Base-by-base conservation (phyloP, 2,329 filamentous ascomycete genomes). In the Myriosclerotinia scirpicola region DNA sequence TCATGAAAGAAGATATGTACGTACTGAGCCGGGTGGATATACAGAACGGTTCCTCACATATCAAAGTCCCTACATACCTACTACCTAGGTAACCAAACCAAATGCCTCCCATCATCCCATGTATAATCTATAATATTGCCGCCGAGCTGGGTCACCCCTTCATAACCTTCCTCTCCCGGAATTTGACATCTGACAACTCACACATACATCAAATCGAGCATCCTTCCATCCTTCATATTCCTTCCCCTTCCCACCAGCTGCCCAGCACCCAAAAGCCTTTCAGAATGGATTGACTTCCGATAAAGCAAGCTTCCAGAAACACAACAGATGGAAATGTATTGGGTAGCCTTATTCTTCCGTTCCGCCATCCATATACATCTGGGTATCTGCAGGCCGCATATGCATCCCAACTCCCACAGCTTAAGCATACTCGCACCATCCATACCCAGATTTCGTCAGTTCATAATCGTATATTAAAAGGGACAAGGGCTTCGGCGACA, bases 71-170 rank as follows among this genome's bases (percentile, higher is more conserved):
- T 34, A 59, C 55, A 34, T 30, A 14, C 17, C 42, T 20, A 50
- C 11, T 30, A 14, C 17, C 42, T 20, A 50, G 4, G 11, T 22
- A 7, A 22, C 30, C 30, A 34, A 34, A 17, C 38, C 38, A 9
- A 30, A 44, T 30, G n/a, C 15, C 42, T 40, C 40, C 40, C 26
- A 26, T 26, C 26, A 26, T 26, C 26, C 30, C 30, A 34, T 34
- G 6, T 34, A 34, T 2, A 3, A 26, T 26, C 3, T 34, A 34
- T 34, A 34, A 34, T 34, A 34, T 34, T 60, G 14, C 44, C 58
- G 58, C 58, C 58, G 44, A 50, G 20, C 58, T 36, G 50, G 58
- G 58, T 60, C 58, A 50, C 34, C 44, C 58, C 58, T 36, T n/a
- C 44, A 30, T 11, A 11, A 12, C 4, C 14, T 48, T 20, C 38